Evolutionary conservation across 2,329 filamentous ascomycete genomes (phyloP), one percentile per base, ranked within the genome.

Genomic region (Myriosclerotinia duriaeana): DNA sequence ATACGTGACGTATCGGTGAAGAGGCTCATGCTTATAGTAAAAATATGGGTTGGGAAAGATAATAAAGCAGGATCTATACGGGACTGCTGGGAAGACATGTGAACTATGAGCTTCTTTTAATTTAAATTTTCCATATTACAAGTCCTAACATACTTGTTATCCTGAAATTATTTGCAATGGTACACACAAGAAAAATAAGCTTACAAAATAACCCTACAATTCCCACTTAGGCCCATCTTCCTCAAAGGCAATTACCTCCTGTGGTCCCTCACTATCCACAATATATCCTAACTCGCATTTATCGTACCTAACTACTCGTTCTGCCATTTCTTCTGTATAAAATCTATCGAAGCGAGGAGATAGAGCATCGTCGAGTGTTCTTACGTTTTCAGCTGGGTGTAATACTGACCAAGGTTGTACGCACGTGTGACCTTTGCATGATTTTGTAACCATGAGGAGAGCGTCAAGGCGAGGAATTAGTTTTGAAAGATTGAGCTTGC

Each of bases 401-500:
- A 89, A 76, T 2, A 80, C 79, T 17, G 77, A 77, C 87, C 87
- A 89, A 0, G 87, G 87, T 34, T 81, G 76, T 5, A 80, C 77
- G 71, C 87, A 89, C 0, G 79, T 78, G 12, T 77, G 70, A 11
- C 80, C 83, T 72, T 83, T 83, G 76, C 87, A 89, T 5, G 84
- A 84, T 76, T 89, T 89, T 34, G 87, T 78, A 1, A 87, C 83
- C 68, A 89, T 77, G 56, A 88, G 78, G 1, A 89, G 78, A 3
- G 85, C 78, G 68, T 89, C 86, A 0, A 89, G 79, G 2, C 85
- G 81, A 30, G 79, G 76, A 3, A 66, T 54, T 11, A 66, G 42
- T 12, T 53, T 54, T 20, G 50, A 8, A 15, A 66, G 34, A 12
- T 50, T 17, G 26, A 62, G 36, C 5, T 50, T 52, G 50, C 22